Percentiles rank a stretch among this genome's conserved stretches.
phyloP scores from a whole-genome alignment of 768 basidiomycete species.

The Mycena vulgaris region DNA sequence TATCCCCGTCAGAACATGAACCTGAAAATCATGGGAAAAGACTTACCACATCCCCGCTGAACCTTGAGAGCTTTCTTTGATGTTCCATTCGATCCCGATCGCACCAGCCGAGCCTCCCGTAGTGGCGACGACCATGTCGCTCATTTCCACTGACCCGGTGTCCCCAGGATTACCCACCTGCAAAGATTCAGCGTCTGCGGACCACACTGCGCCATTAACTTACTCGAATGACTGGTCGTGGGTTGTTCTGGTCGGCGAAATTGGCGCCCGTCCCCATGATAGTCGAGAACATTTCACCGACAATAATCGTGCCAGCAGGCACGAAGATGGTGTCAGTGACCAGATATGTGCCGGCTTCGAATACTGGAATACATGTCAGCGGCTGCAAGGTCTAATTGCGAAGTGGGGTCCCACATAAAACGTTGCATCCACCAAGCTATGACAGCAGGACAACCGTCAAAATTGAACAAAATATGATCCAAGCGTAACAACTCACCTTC shows the following conservation, averaged over 20 bases:
- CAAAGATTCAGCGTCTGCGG: conserved; percentile 26
- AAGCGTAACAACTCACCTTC: neutral
- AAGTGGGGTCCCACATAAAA: neutral
- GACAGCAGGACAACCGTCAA: neutral
- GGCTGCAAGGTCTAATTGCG: neutral
- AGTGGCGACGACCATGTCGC: conserved; percentile 61
- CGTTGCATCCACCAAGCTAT: conserved; percentile 6
- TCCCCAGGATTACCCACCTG: conserved; percentile 18
- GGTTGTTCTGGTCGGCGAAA: conserved; percentile 22
- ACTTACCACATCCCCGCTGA: neutral
- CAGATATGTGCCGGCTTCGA: conserved; percentile 21
- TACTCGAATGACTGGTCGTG: conserved; percentile 21
- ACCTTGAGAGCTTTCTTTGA: conserved; percentile 40
- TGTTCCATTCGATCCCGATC: conserved; percentile 56
- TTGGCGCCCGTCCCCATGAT: conserved; percentile 21
- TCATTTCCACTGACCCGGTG: conserved; percentile 50
- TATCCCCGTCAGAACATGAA: neutral
- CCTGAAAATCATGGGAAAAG: neutral
- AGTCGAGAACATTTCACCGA: conserved; percentile 4
- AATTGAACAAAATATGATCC: neutral
- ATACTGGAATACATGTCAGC: neutral
- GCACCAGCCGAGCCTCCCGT: conserved; percentile 57
- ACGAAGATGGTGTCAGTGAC: conserved; percentile 19
- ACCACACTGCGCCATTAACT: neutral
- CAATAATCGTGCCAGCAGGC: neutral